These are phyloP conservation scores for Oryza officinalis DNA, from an alignment of 176 grass and related monocot genomes.

Conservation along the genomic window DNA sequence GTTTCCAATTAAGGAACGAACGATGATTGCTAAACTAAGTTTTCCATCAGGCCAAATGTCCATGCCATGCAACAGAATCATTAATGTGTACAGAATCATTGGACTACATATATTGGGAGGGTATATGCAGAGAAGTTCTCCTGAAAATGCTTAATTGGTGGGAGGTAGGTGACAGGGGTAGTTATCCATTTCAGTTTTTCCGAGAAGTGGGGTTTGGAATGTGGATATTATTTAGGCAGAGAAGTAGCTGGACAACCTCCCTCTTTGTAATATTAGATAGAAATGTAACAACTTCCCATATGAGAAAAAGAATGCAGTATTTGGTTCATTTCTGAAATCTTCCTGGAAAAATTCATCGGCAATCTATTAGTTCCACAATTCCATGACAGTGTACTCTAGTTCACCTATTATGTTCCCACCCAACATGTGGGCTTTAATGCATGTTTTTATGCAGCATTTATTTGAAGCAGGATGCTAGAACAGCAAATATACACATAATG, in stretches of 20 bases:
- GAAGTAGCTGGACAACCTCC: neutral
- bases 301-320: neutral
- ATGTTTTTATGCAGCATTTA: constrained; percentile 1
- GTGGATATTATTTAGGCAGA: neutral
- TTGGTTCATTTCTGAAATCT: constrained; percentile 28
- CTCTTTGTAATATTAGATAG: neutral
- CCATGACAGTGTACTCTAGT: neutral
- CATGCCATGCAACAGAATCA: neutral
- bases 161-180: neutral
- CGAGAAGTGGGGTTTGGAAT: neutral
- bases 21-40: neutral
- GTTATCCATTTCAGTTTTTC: neutral
- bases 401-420: neutral
- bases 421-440: constrained; percentile 5
- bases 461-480: constrained; percentile 4
- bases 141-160: neutral
- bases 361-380: neutral
- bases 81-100: neutral
- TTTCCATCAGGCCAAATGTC: neutral
- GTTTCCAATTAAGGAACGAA: neutral
- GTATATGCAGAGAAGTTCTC: neutral
- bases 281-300: neutral
- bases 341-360: neutral
- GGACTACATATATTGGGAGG: neutral
- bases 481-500: neutral